These are phyloP conservation scores for Colletotrichum sp. DNA, from an alignment of 2,329 filamentous ascomycete genomes.

Conservation along the genomic window DNA sequence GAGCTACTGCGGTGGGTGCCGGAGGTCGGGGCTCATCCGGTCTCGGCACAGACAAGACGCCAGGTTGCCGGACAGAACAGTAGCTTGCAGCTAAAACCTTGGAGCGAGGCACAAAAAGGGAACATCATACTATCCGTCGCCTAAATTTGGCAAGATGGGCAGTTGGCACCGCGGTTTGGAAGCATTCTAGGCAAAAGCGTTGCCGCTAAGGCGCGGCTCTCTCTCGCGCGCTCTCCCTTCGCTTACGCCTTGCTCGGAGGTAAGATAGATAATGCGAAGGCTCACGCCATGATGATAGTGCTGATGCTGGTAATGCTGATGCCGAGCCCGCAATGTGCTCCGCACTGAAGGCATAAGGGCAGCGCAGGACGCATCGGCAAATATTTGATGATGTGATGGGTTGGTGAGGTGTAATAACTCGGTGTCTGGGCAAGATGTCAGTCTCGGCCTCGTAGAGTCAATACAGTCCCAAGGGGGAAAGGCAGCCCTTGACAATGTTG, in stretches of 20 bases:
- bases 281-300: background rate
- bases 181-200: background rate
- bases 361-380: background rate
- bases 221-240: background rate
- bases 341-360: background rate
- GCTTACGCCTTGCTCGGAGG: background rate
- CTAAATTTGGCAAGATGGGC: background rate
- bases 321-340: background rate
- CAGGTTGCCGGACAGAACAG: slow-evolving; percentile 3
- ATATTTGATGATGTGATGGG: background rate
- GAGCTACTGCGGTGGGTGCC: background rate
- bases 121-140: background rate
- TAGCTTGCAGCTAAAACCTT: slow-evolving; percentile 18
- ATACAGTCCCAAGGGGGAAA: background rate
- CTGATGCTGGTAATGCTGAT: background rate
- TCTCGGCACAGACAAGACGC: slow-evolving; percentile 17
- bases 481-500: background rate
- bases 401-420: background rate
- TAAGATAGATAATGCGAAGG: background rate
- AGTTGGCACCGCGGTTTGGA: background rate
- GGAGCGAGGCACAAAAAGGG: background rate
- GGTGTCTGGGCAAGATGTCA: background rate
- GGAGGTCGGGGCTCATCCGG: slow-evolving; percentile 14
- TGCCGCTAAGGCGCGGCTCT: background rate
- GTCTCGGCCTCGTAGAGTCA: background rate